Evolutionary conservation across 805 yeast genomes (phyloP).

Genomic region (Myxozyma nipponensis): DNA sequence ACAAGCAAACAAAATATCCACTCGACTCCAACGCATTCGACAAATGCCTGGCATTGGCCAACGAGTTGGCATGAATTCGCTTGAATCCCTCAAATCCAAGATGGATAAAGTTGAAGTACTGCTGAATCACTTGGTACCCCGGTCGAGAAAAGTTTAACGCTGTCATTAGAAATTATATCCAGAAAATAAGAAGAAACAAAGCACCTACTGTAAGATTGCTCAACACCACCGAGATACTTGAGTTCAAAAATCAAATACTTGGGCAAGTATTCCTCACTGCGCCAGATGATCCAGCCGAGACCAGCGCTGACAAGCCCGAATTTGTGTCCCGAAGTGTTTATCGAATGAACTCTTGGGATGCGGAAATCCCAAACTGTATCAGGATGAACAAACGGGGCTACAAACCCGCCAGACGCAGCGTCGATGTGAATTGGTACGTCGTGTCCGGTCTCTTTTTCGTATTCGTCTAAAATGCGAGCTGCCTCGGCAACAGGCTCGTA

Average conservation of each 20-base stretch:
- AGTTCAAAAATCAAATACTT: slow-evolving; percentile 69
- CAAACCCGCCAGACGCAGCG: slow-evolving; percentile 87
- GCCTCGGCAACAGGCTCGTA: slow-evolving; percentile 72
- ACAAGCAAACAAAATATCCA: slow-evolving; percentile 64
- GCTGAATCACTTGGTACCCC: slow-evolving; percentile 85
- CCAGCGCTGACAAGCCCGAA: slow-evolving; percentile 90
- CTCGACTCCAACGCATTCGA: slow-evolving; percentile 60
- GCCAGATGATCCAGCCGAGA: slow-evolving; percentile 89
- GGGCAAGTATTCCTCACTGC: slow-evolving; percentile 60
- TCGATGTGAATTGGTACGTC: slow-evolving; percentile 85
- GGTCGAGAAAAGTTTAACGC: slow-evolving; percentile 84
- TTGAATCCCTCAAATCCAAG: slow-evolving; percentile 71
- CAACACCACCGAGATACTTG: slow-evolving; percentile 82
- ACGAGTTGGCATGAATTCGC: slow-evolving; percentile 55
- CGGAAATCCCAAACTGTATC: slow-evolving; percentile 80
- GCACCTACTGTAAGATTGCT: slow-evolving; percentile 61
- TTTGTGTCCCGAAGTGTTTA: slow-evolving; percentile 90
- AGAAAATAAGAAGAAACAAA: neutral
- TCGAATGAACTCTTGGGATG: slow-evolving; percentile 69
- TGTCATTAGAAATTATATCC: neutral
- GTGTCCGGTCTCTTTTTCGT: slow-evolving; percentile 61
- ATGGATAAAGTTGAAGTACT: slow-evolving; percentile 73
- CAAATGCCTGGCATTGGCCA: slow-evolving; percentile 68
- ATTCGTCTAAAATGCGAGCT: slow-evolving; percentile 60
- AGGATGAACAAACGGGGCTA: slow-evolving; percentile 81